Percentiles rank a stretch among this genome's conserved stretches.
Evolutionary conservation across 2,329 filamentous ascomycete species (phyloP).

Genomic region (Hymenoscyphus salicellus): DNA sequence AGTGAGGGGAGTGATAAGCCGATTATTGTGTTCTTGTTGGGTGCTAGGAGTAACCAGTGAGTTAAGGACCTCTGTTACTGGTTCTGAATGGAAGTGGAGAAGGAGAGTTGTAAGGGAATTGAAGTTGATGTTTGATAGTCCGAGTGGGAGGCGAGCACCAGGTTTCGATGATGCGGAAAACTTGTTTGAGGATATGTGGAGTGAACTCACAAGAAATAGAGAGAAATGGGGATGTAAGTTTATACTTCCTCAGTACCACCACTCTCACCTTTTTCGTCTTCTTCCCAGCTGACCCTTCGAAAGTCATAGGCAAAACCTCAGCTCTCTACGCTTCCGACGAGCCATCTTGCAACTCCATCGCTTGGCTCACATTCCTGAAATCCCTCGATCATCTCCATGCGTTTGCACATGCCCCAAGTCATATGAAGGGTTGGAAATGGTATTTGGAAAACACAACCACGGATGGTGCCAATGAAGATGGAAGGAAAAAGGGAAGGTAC

Average conservation of each 20-base stretch:
- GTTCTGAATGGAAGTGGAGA: not conserved
- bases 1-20: not conserved
- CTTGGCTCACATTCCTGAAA: conserved; percentile 10
- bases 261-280: not conserved
- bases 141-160: conserved; percentile 5
- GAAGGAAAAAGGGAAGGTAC: not conserved
- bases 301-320: conserved; percentile 11
- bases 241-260: not conserved
- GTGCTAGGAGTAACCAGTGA: not conserved
- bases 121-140: not conserved
- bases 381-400: not conserved
- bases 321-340: conserved; percentile 4
- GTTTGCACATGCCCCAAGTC: conserved; percentile 5
- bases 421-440: conserved; percentile 4
- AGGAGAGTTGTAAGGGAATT: too few species aligned
- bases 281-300: not conserved
- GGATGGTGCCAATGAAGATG: too few species aligned
- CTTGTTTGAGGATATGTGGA: conserved; percentile 5
- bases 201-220: not conserved
- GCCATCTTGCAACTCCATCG: conserved; percentile 4
- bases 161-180: conserved; percentile 5
- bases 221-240: conserved; percentile 10
- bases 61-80: not conserved
- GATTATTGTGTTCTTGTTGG: not conserved
- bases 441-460: not conserved